Evolutionary conservation across 1,139 yeast species (phyloP), one percentile per base, ranked within the genome.

Genomic region (Yamadazyma oceani): DNA sequence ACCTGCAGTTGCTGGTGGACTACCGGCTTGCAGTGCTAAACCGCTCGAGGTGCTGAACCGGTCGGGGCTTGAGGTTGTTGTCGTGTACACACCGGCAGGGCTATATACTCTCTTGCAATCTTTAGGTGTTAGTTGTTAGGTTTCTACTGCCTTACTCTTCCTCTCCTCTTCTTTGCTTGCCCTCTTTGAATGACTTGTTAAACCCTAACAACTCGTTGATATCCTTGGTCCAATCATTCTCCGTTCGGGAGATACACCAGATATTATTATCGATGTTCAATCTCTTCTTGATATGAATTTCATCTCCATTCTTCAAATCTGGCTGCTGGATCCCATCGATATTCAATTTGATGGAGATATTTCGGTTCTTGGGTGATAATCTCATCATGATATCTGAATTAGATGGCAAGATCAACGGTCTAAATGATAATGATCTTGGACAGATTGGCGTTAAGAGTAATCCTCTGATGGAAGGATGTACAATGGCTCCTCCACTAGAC

Each of bases 401-500:
- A 21, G 82, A 69, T 0, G 97, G 97, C 40, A 90, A 68, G 10
- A 90, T 74, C 34, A 89, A 64, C 2, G 97, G 97, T 51, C 97
- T 66, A 57, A 89, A 90, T 17, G 94, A 84, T 26, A 90, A 66
- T 15, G 95, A 85, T 41, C 96, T 66, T 3, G 97, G 89, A 54
- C 97, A 89, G 34, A 90, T 87, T 6, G 97, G 97, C 0, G 96
- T 86, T 26, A 89, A 62, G 38, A 89, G 62, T 7, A 88, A 82
- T 43, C 95, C 84, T 12, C 89, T 84, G 3, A 90, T 95, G 35
- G 82, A 66, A 0, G 97, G 97, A 48, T 90, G 95, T 1, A 87
- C 92, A 41, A 90, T 90, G 9, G 96, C 81, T 1, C 97, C 97
- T 7, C 97, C 97, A 1, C 95, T 80, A 19, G 89, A 80, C 35